Base-by-base conservation (phyloP, 495 filamentous ascomycete species). In the Xylaria curta region DNA sequence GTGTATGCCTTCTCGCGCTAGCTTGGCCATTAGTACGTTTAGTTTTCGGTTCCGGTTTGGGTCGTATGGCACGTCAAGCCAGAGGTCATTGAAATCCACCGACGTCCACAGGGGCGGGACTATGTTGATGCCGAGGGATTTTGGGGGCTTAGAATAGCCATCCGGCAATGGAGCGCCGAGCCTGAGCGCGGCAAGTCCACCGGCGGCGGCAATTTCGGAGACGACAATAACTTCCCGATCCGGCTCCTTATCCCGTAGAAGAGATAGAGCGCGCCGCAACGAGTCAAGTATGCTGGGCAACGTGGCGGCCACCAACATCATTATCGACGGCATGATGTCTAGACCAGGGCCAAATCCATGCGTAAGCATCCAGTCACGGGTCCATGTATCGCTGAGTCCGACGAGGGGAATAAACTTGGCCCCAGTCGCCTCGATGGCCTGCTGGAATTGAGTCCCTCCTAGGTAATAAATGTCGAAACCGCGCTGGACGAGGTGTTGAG, bases 31-130 rank as follows among this genome's bases (percentile, higher is more conserved):
- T 1, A 65, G 64, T 24, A 36, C 47, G 49, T 73, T 71, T 17
- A 68, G 38, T 33, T 56, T 44, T 1, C 65, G 72, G 38, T 68
- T 62, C 13, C 59, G 62, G 21, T 42, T 72, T 1, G 36, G 49
- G 40, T 71, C 70, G n/a, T 69, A 66, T 64, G 58, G 76, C 60
- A 63, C 65, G 69, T 59, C 75, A 46, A 68, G 66, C 68, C 68
- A 77, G 60, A 76, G 75, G n/a, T 77, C 76, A 24, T 68, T 65
- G n/a, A 66, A 13, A 13, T 73, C 75, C 19, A 75, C 59, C 38
- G 74, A 73, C 17, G 74, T 64, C n/a, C 75, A 54, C 70, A 68
- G 69, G 31, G 74, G 68, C 61, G 72, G 79, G 66, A 73, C 78
- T 13, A 76, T 73, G 15, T 71, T 74, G 8, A 79, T 62, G 24